Evolutionary conservation across 768 basidiomycete genomes (phyloP), one percentile per base, ranked within the genome.

Genomic region (Podaxis sp.): DNA sequence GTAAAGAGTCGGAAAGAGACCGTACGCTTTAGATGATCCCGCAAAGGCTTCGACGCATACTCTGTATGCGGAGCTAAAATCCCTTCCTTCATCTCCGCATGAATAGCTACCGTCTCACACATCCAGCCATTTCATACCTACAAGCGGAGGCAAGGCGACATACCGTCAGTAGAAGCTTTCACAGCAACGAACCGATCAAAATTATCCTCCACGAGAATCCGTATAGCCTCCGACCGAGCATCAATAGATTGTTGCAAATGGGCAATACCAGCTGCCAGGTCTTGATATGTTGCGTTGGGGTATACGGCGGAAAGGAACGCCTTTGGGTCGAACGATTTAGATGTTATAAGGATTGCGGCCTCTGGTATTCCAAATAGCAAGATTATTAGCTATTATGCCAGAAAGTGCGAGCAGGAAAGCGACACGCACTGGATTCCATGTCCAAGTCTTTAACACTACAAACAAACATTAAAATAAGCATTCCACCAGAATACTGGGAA

Each of bases 171-270:
- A 7, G 91, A 91, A 7, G 93, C 92, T 68, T 99, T 99, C 59
- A 99, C 96, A 2, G 93, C 91, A 16, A 98, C 96, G 68, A 98
- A 99, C 11, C 94, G 82, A 74, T 98, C 95, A 73, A 98, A 98
- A 72, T 98, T 97, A 67, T 98, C 94, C 71, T 98, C 95, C 9
- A 99, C 97, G 35, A 99, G 81, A 21, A 95, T 85, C 42, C 95
- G 82, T 59, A 98, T 88, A n/a, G 95, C 97, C 65, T 95, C 92
- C 1, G 94, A 95, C 47, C 95, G 86, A 1, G 89, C 83, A 68
- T 98, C 95, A 61, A 98, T 88, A 11, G 92, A 89, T 6, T 84
- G 75, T 63, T 85, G 84, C 5, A 98, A 79, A 62, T 88, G 84
- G 0, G 81, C 71, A 27, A 93, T 89, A 2, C 95, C 96, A 11